Conservation (phyloP, 2,329 filamentous ascomycete genomes). For the Knufia petricola region DNA sequence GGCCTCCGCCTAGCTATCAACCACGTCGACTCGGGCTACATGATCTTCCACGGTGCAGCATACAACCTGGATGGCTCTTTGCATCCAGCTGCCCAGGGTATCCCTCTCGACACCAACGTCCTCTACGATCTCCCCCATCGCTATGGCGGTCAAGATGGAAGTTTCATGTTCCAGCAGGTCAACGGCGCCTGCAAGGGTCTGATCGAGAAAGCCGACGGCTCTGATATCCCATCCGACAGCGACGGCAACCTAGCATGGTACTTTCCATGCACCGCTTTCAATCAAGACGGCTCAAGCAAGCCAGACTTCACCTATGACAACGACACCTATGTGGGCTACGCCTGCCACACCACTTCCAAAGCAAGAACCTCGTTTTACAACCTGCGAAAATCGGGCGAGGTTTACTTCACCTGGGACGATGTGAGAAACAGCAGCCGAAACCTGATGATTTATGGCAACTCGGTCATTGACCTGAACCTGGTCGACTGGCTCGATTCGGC, state of each 20-base stretch:
- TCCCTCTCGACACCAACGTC: slow-evolving; percentile 66
- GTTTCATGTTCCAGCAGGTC: slow-evolving; percentile 96
- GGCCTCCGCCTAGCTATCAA: slow-evolving; percentile 69
- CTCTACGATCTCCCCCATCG: slow-evolving; percentile 76
- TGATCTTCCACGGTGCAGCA: slow-evolving; percentile 92
- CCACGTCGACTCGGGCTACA: slow-evolving; percentile 68
- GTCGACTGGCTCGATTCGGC: slow-evolving; percentile 80
- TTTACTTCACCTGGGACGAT: slow-evolving; percentile 95
- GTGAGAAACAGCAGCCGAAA: slow-evolving; percentile 82
- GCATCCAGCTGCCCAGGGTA: slow-evolving; percentile 72
- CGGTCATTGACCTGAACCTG: slow-evolving; percentile 81
- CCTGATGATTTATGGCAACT: slow-evolving; percentile 86
- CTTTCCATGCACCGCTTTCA: slow-evolving; percentile 84
- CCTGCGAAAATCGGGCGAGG: slow-evolving; percentile 64
- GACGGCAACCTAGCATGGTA: slow-evolving; percentile 83
- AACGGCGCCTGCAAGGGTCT: slow-evolving; percentile 92
- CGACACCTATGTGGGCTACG: slow-evolving; percentile 62
- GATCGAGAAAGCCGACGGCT: slow-evolving; percentile 61
- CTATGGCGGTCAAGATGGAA: slow-evolving; percentile 82
- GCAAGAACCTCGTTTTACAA: slow-evolving; percentile 68
- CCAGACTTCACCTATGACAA: slow-evolving; percentile 55
- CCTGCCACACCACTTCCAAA: slow-evolving; percentile 68
- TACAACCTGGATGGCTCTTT: slow-evolving; percentile 70
- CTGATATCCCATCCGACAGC: slow-evolving; percentile 68
- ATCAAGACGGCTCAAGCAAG: slow-evolving; percentile 77